A percentile compares a stretch with the other conserved stretches of the same genome.
Conservation (phyloP, 495 filamentous ascomycete species). For the Aspergillus diversus region DNA sequence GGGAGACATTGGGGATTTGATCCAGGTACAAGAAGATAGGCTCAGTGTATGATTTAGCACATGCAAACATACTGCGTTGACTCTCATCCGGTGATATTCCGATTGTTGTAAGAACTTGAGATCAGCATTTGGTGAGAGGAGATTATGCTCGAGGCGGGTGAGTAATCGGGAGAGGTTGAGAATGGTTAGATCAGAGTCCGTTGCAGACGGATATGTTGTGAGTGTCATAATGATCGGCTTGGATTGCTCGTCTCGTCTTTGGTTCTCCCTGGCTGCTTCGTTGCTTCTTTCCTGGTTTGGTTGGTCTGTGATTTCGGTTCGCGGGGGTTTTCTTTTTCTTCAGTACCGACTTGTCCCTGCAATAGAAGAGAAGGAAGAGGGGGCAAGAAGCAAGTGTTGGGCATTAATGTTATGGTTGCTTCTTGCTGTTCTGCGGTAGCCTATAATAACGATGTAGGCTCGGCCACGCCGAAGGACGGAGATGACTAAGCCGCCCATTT, state of each 20-base stretch:
- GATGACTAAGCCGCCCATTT: slow-evolving; percentile 19
- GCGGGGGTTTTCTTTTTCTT: slow-evolving; percentile 1
- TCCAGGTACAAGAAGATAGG: too few relatives aligned
- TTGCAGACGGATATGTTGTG: slow-evolving; percentile 32
- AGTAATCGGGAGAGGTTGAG: slow-evolving; percentile 76
- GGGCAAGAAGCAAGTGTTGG: slow-evolving; percentile 12
- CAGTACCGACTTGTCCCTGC: not conserved
- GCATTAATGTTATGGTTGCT: slow-evolving; percentile 18
- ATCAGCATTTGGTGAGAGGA: slow-evolving; percentile 68
- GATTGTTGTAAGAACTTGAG: slow-evolving; percentile 61
- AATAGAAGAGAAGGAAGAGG: slow-evolving; percentile 6
- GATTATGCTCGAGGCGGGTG: slow-evolving; percentile 69
- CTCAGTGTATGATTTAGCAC: too few relatives aligned
- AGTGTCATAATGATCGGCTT: slow-evolving; percentile 33
- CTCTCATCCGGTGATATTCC: slow-evolving; percentile 71
- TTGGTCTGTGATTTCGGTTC: not conserved
- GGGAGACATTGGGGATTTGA: not conserved
- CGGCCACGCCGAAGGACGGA: not conserved
- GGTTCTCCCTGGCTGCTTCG: not conserved
- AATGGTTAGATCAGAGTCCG: slow-evolving; percentile 42
- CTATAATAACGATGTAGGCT: slow-evolving; percentile 1
- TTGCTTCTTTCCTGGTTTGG: not conserved
- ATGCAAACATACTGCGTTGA: slow-evolving; percentile 58
- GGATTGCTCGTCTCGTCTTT: slow-evolving; percentile 1
- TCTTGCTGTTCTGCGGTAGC: slow-evolving; percentile 5